Percentiles rank a stretch among this genome's conserved stretches.
phyloP scores from a whole-genome alignment of 345 rosid genomes.

The Theobroma cacao region DNA sequence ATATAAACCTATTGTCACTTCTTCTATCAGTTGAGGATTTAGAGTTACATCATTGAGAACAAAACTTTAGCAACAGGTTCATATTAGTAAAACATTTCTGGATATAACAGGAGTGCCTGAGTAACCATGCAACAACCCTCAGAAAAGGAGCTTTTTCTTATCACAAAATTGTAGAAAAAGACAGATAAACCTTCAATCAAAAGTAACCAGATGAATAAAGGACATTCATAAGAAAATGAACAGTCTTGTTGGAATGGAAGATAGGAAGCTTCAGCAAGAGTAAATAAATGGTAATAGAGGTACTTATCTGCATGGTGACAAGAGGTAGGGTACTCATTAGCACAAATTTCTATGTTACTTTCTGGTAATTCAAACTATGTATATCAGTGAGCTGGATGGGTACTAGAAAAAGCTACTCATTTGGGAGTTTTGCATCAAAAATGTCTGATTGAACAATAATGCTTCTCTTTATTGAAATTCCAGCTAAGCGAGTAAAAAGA shows the following conservation, averaged over 20 bases:
- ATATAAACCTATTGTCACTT: neutral
- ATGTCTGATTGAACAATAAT: constrained; percentile 18
- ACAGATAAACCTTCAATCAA: neutral
- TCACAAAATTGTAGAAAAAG: neutral
- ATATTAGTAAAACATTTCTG: neutral
- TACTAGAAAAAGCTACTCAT: constrained; percentile 10
- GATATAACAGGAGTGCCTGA: neutral
- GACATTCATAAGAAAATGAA: neutral
- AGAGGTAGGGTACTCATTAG: constrained; percentile 7
- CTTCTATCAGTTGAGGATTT: neutral
- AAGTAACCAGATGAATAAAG: neutral
- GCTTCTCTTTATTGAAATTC: constrained; percentile 24
- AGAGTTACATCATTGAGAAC: neutral
- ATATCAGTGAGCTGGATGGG: constrained; percentile 22
- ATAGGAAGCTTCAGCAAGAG: too few relatives aligned
- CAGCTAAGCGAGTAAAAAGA: constrained; percentile 25
- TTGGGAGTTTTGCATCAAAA: constrained; percentile 10
- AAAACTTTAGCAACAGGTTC: neutral
- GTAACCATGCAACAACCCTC: neutral
- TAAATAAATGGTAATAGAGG: too few relatives aligned
- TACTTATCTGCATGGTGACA: neutral
- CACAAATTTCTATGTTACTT: constrained; percentile 23
- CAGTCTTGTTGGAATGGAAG: too few relatives aligned
- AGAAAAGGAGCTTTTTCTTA: neutral
- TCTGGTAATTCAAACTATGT: constrained; percentile 14